A percentile compares a stretch with the other conserved stretches of the same genome.
Evolutionary conservation across 108 stramenopile genomes (phyloP).

Genomic region (Cyclotella choctawhatcheeana): DNA sequence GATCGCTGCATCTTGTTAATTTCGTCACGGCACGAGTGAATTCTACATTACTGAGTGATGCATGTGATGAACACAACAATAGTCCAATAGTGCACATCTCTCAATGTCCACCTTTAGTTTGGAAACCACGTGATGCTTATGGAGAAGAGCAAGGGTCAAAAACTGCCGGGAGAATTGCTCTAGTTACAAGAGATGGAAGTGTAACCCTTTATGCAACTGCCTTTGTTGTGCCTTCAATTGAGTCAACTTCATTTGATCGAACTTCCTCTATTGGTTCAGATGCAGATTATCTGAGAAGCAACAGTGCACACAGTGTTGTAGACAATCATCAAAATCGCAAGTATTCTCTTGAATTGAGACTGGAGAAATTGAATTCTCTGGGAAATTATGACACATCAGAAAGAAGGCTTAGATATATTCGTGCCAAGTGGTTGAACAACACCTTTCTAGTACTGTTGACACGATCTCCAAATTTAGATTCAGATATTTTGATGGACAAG

Average conservation of each 20-base stretch:
- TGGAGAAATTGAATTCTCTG: slow-evolving; percentile 6
- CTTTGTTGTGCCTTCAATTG: slow-evolving; percentile 19
- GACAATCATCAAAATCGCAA: background rate
- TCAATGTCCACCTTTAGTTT: slow-evolving; percentile 35
- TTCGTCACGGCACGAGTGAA: slow-evolving; percentile 30
- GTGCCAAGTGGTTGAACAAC: slow-evolving; percentile 43
- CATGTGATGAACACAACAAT: slow-evolving; percentile 2
- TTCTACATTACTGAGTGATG: no score
- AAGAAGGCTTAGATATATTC: slow-evolving; percentile 22
- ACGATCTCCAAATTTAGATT: slow-evolving; percentile 36
- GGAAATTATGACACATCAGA: background rate
- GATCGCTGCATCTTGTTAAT: slow-evolving; percentile 36
- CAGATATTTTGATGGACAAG: slow-evolving; percentile 2
- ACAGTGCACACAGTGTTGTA: background rate
- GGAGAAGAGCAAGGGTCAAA: slow-evolving; percentile 46
- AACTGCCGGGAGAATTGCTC: slow-evolving; percentile 35
- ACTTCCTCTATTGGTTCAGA: background rate
- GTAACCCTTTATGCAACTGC: slow-evolving; percentile 25
- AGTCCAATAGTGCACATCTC: slow-evolving; percentile 38
- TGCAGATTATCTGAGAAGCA: slow-evolving; percentile 10
- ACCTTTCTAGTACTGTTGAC: slow-evolving; percentile 33
- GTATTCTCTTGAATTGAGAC: slow-evolving; percentile 6
- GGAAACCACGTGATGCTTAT: slow-evolving; percentile 48
- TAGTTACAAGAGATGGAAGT: slow-evolving; percentile 38
- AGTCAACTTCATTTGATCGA: background rate